Percentiles rank a stretch among this genome's conserved stretches.
These are phyloP conservation scores for Exophiala spinifera DNA, from an alignment of 2,329 filamentous ascomycete species.

Conservation along the genomic window DNA sequence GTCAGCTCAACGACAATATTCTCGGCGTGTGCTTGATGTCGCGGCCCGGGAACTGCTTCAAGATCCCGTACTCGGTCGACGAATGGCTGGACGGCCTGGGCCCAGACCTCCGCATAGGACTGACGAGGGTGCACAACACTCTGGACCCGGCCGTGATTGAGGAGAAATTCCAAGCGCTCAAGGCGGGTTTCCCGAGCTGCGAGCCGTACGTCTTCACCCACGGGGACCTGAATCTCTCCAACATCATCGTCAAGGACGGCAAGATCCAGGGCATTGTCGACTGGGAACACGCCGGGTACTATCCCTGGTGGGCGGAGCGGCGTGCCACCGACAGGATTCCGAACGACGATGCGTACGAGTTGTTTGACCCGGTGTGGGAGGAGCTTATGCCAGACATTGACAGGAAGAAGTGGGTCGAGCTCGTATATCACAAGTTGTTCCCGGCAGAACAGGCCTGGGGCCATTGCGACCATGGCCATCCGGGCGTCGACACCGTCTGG, in stretches of 20 bases:
- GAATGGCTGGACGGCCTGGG: constrained; percentile 11
- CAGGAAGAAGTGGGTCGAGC: neutral
- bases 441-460: too few species aligned
- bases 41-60: constrained; percentile 5
- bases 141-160: constrained; percentile 5
- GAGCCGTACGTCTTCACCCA: constrained; percentile 32
- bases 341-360: neutral
- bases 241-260: constrained; percentile 31
- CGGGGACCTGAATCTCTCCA: constrained; percentile 31
- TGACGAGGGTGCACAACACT: neutral
- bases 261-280: constrained; percentile 30
- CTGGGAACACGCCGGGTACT: constrained; percentile 31
- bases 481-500: too few species aligned
- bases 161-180: constrained; percentile 10
- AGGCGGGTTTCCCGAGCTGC: constrained; percentile 22
- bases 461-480: too few species aligned
- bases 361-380: neutral
- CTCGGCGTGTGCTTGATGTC: neutral
- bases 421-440: too few species aligned
- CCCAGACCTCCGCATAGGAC: constrained; percentile 4
- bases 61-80: constrained; percentile 3
- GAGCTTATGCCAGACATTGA: neutral
- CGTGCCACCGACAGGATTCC: too few species aligned
- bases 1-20: constrained; percentile 8
- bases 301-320: constrained; percentile 24